Evolutionary conservation across 768 basidiomycete genomes (phyloP).

Genomic region (Lactifluus piperatus): DNA sequence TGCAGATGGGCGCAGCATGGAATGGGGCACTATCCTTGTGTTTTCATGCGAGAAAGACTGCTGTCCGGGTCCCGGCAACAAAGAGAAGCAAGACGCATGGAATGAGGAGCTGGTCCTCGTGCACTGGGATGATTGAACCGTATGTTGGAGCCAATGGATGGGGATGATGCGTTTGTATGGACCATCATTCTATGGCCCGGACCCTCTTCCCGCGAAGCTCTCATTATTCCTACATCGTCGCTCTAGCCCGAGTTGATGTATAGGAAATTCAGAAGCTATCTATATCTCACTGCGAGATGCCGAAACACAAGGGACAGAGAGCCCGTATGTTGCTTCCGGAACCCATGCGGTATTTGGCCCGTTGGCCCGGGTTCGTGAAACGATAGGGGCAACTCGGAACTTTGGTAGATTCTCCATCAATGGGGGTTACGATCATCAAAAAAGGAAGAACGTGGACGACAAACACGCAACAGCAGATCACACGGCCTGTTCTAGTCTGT

Average conservation of each 20-base stretch:
- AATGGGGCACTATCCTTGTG: constrained; percentile 89
- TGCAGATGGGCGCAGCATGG: constrained; percentile 58
- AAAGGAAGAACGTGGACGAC: background rate
- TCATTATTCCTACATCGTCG: background rate
- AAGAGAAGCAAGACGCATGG: constrained; percentile 42
- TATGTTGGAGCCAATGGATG: background rate
- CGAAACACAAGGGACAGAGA: background rate
- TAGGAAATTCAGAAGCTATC: background rate
- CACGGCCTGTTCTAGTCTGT: too few relatives aligned
- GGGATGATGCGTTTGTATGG: background rate
- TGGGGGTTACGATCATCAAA: background rate
- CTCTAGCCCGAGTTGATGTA: background rate
- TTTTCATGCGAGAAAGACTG: constrained; percentile 86
- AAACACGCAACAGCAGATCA: background rate
- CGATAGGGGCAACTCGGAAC: background rate
- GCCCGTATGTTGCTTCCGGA: background rate
- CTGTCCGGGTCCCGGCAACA: constrained; percentile 37
- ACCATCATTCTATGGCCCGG: background rate
- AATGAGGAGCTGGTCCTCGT: constrained; percentile 66
- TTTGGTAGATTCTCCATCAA: background rate
- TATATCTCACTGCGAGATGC: background rate
- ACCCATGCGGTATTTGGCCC: background rate
- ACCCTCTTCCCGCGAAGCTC: background rate
- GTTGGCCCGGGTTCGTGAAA: background rate
- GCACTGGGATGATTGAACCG: constrained; percentile 59